Base-by-base conservation (phyloP, 495 filamentous ascomycete genomes). In the Podospora pseudoanserina region DNA sequence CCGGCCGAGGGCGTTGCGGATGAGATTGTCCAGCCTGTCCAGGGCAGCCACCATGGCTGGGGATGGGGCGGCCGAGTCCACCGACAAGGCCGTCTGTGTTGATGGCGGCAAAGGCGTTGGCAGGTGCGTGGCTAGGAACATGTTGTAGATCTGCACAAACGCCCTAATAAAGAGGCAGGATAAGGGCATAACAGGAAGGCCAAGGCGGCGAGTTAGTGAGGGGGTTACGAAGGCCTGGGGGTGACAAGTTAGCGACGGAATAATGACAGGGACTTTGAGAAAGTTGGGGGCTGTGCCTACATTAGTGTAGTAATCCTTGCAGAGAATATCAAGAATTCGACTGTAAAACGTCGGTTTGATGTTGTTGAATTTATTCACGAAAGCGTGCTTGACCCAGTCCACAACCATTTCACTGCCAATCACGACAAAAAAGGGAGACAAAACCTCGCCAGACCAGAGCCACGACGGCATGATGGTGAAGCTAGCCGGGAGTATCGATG, bases 331-430 rank as follows among this genome's bases (percentile, higher is more conserved):
- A 16, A 97, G 82, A 76, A 95, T 97, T 34, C 92, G 87, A 16
- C 86, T 84, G 74, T 99, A 98, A 55, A 99, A 88, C 2, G 85
- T 89, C 20, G 96, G 96, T 55, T 93, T 92, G 63, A 91, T 91
- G 71, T 95, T 96, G 82, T 99, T 99, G 82, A 99, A 99, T 77
- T 99, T 99, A 69, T 88, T 93, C 77, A 98, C 95, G 76, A 97
- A 99, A 15, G 92, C 91, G 74, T 99, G 95, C 77, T 99, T 99
- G 69, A 97, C 81, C 92, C 91, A 97, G 76, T 99, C 95, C 1
- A 99, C 95, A 1, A 97, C 79, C 91, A 97, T 97, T 79, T 99
- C 95, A 30, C 92, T 95, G 13, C 94, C 93, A 9, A 99, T 85
- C 4, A 98, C 95, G 0, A 99, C 85, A 18, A 98, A 79, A 71